phyloP scores from a whole-genome alignment of 2,329 filamentous ascomycete species.

The Tympanopsis confertula region DNA sequence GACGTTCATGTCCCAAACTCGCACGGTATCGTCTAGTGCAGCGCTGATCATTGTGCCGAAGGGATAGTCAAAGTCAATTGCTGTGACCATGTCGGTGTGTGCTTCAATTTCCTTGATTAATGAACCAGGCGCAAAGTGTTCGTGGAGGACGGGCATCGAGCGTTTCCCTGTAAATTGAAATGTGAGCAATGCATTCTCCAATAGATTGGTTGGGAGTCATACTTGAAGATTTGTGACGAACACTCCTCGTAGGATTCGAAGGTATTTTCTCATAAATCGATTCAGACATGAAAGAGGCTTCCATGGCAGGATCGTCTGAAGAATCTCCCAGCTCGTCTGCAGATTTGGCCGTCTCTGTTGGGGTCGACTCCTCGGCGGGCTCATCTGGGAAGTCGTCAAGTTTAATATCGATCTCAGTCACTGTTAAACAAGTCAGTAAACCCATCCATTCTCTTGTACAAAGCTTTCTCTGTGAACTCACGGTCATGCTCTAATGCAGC shows the following conservation, averaged over 20 bases:
- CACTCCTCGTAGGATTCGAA: not conserved
- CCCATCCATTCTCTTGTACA: not conserved
- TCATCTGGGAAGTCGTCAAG: not conserved
- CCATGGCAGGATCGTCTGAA: slow-evolving; percentile 1
- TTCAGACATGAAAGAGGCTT: slow-evolving; percentile 1
- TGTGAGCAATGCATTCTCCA: slow-evolving; percentile 24
- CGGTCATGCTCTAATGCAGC: slow-evolving; percentile 55
- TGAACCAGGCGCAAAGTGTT: slow-evolving; percentile 62
- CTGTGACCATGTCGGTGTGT: slow-evolving; percentile 58
- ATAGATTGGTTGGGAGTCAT: not conserved
- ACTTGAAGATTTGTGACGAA: not conserved
- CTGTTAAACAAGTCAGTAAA: not conserved
- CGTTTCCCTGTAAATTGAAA: slow-evolving; percentile 39
- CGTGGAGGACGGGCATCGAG: slow-evolving; percentile 62
- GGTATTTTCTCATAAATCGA: slow-evolving; percentile 1
- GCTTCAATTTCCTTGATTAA: slow-evolving; percentile 57
- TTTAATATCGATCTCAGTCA: slow-evolving; percentile 1
- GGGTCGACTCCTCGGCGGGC: not conserved
- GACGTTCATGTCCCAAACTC: slow-evolving; percentile 66
- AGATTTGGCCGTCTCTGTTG: not conserved
- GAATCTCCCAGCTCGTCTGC: not conserved
- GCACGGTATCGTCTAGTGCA: slow-evolving; percentile 60
- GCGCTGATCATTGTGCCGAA: slow-evolving; percentile 66
- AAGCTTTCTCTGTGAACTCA: slow-evolving; percentile 15
- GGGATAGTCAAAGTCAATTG: slow-evolving; percentile 62